Conservation (phyloP, 2,329 filamentous ascomycete species). For the Thermothelomyces thermophilus region DNA sequence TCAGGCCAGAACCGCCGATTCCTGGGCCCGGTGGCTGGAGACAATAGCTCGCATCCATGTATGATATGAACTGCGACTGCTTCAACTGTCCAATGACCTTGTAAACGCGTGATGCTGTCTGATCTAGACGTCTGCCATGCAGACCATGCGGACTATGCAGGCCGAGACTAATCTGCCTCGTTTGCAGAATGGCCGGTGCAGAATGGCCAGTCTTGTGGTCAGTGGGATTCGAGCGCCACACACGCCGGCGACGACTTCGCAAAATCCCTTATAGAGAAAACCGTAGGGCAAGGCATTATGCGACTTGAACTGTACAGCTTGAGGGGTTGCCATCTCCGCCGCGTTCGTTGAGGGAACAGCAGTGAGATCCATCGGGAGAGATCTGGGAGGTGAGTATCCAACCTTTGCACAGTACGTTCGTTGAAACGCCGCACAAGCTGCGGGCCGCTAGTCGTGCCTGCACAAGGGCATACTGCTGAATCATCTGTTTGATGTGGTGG, state of each 20-base stretch:
- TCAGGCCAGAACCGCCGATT: neutral
- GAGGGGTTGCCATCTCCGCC: neutral
- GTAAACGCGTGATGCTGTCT: conserved; percentile 9
- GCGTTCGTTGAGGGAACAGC: neutral
- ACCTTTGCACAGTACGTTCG: too few species aligned
- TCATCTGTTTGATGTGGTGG: conserved; percentile 15
- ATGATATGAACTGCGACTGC: conserved; percentile 2
- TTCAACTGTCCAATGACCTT: conserved; percentile 1
- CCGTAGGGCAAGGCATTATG: too few species aligned
- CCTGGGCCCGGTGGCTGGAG: neutral
- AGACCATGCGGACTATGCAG: conserved; percentile 20
- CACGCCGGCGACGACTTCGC: neutral
- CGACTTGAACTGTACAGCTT: too few species aligned
- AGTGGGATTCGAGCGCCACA: neutral
- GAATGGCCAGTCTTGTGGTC: conserved; percentile 8
- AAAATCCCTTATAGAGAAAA: too few species aligned
- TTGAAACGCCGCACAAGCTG: conserved; percentile 5
- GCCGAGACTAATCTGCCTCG: conserved; percentile 23
- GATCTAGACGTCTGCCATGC: conserved; percentile 9
- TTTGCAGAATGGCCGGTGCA: conserved; percentile 7
- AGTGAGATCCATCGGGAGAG: neutral
- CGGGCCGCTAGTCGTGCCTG: conserved; percentile 7
- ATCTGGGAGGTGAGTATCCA: too few species aligned
- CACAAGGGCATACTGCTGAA: conserved; percentile 17
- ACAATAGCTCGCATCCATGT: neutral